Percentiles rank a stretch among this genome's conserved stretches.
Evolutionary conservation across 805 yeast genomes (phyloP).

Genomic region (Ogataea nitratoaversa): DNA sequence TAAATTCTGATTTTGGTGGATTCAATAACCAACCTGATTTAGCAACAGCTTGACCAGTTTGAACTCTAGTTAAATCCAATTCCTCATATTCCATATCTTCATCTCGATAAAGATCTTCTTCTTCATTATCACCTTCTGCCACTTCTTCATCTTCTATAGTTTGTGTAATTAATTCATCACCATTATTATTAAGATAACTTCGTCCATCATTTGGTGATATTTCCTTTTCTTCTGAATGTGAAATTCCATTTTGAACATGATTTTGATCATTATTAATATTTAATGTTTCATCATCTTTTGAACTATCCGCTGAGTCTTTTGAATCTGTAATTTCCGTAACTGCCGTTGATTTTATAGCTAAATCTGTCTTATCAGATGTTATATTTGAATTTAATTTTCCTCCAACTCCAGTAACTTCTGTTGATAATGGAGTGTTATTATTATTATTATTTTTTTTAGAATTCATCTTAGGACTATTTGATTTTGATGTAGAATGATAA

Average conservation of each 20-base stretch:
- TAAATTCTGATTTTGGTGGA: conserved; percentile 43
- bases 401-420: too few relatives aligned
- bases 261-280: conserved; percentile 9
- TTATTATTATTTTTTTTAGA: neutral
- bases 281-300: conserved; percentile 32
- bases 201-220: too few relatives aligned
- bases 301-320: conserved; percentile 33
- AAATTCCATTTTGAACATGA: conserved; percentile 7
- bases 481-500: conserved; percentile 4
- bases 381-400: too few relatives aligned
- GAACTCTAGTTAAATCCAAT: conserved; percentile 59
- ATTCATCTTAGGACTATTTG: neutral
- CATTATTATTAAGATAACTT: conserved; percentile 1
- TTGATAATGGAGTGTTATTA: conserved; percentile 14
- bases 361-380: too few relatives aligned
- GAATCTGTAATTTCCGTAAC: conserved; percentile 28
- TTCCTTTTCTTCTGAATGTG: too few relatives aligned
- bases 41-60: conserved; percentile 67
- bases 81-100: conserved; percentile 25
- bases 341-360: too few relatives aligned
- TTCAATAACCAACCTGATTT: conserved; percentile 65
- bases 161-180: conserved; percentile 7
- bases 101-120: conserved; percentile 11
- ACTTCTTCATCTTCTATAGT: conserved; percentile 19
- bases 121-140: conserved; percentile 15